These are phyloP conservation scores for Cytospora leucostoma DNA, from an alignment of 2,329 filamentous ascomycete species.

Conservation along the genomic window DNA sequence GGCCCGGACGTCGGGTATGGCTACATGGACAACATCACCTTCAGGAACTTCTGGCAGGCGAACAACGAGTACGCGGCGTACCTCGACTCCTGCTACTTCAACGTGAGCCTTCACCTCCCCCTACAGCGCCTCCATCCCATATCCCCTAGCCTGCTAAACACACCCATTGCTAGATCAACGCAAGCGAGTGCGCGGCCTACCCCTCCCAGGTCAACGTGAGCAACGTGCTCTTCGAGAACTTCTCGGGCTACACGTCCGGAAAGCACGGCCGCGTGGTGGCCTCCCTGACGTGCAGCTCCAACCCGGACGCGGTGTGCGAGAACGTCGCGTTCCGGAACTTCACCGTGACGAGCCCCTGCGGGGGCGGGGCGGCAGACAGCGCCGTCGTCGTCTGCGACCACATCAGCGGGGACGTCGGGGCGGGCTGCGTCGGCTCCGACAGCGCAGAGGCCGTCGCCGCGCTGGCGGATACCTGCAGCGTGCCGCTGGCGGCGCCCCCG, in stretches of 20 bases:
- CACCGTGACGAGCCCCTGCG: constrained; percentile 53
- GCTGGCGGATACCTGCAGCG: constrained; percentile 37
- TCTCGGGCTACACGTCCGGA: constrained; percentile 58
- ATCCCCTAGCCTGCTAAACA: neutral
- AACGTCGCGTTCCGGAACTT: constrained; percentile 58
- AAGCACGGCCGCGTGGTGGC: constrained; percentile 57
- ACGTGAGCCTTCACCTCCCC: constrained; percentile 41
- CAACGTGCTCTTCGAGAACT: constrained; percentile 60
- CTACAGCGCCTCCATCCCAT: neutral
- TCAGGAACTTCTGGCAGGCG: constrained; percentile 60
- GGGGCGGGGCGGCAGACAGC: constrained; percentile 33
- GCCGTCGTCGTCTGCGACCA: constrained; percentile 54
- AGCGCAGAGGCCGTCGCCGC: constrained; percentile 39
- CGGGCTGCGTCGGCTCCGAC: constrained; percentile 40
- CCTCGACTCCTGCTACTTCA: constrained; percentile 65
- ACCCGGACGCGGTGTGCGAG: constrained; percentile 53
- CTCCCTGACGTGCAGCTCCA: constrained; percentile 56
- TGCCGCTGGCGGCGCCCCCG: constrained; percentile 33
- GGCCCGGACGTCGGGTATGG: constrained; percentile 59
- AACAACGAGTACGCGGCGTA: constrained; percentile 60
- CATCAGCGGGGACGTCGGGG: constrained; percentile 40
- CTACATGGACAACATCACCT: constrained; percentile 63
- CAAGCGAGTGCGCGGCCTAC: constrained; percentile 52
- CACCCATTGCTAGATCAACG: constrained; percentile 38
- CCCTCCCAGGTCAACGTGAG: constrained; percentile 61